Percentiles rank a stretch among this genome's conserved stretches.
These are phyloP conservation scores for Solanum etuberosum DNA, from an alignment of 257 asterid species.

Conservation along the genomic window DNA sequence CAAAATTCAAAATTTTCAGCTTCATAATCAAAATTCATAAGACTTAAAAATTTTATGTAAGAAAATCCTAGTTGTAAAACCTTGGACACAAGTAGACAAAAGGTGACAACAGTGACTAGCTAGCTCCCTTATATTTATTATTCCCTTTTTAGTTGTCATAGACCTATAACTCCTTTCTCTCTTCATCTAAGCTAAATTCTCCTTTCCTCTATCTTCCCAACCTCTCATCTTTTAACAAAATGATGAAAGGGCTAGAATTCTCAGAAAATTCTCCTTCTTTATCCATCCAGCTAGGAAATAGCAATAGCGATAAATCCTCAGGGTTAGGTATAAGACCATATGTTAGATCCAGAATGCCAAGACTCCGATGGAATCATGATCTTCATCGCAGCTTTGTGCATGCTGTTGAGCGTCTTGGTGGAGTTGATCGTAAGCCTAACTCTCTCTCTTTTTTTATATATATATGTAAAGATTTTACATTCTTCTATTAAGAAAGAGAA, in stretches of 20 bases:
- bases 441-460: too few species aligned
- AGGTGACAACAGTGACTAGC: constrained; percentile 16
- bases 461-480: neutral
- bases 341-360: constrained; percentile 44
- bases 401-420: constrained; percentile 61
- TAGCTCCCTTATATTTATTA: constrained; percentile 20
- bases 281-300: neutral
- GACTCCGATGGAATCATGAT: constrained; percentile 54
- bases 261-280: neutral
- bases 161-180: neutral
- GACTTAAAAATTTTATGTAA: constrained; percentile 6
- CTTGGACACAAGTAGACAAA: constrained; percentile 46
- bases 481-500: neutral
- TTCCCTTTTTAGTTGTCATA: constrained; percentile 9
- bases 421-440: constrained; percentile 45
- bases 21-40: constrained; percentile 5
- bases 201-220: neutral
- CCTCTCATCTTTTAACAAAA: neutral
- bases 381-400: constrained; percentile 55
- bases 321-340: constrained; percentile 33
- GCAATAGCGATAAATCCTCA: neutral
- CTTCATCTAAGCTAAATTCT: neutral
- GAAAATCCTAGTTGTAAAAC: neutral
- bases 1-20: neutral
- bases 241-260: neutral